Evolutionary conservation across 164 flowering plant species (phyloP).

Genomic region (Warburgia ugandensis): DNA sequence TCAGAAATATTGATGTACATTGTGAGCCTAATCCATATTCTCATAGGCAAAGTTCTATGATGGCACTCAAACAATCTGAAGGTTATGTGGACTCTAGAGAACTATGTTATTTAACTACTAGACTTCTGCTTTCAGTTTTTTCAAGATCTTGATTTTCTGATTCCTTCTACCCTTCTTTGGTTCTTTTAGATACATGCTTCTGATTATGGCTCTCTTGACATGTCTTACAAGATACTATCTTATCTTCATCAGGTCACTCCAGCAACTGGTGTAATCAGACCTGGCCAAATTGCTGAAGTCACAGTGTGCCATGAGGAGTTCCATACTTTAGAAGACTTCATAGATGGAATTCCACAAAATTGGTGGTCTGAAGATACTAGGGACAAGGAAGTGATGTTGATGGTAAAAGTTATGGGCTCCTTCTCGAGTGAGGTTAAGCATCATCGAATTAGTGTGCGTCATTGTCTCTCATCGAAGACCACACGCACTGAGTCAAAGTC

Average conservation of each 20-base stretch:
- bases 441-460: constrained; percentile 52
- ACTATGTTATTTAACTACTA: too few species aligned
- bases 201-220: neutral
- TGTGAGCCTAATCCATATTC: too few species aligned
- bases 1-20: too few species aligned
- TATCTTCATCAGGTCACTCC: constrained; percentile 58
- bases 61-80: too few species aligned
- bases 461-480: constrained; percentile 45
- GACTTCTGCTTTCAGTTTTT: too few species aligned
- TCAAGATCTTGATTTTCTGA: too few species aligned
- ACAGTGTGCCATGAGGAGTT: constrained; percentile 59
- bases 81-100: too few species aligned
- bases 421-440: constrained; percentile 34
- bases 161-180: too few species aligned
- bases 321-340: constrained; percentile 57
- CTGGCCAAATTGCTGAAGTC: constrained; percentile 60
- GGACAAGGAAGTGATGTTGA: constrained; percentile 67
- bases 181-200: neutral
- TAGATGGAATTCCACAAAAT: constrained; percentile 76
- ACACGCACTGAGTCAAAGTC: constrained; percentile 24
- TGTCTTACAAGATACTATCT: neutral
- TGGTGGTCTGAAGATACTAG: constrained; percentile 90
- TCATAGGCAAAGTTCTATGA: too few species aligned
- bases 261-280: constrained; percentile 59
- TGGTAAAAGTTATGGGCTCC: constrained; percentile 44